phyloP scores from a whole-genome alignment of 495 filamentous ascomycete species.

The Aspergillus panamensis region DNA sequence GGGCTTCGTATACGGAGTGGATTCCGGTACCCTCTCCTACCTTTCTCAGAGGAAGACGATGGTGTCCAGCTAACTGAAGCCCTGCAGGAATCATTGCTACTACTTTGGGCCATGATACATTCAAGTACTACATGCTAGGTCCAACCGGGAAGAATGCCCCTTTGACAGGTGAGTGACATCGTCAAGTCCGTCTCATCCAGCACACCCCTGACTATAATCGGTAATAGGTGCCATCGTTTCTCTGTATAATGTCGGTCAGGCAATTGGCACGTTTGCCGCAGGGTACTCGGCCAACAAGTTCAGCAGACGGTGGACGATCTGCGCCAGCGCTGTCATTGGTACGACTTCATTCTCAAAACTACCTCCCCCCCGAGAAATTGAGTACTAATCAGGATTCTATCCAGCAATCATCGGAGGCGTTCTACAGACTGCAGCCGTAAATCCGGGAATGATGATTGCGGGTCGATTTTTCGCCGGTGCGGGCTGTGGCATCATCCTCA shows the following conservation, averaged over 20 bases:
- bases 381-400: neutral
- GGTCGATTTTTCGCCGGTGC: conserved; percentile 32
- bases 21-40: conserved; percentile 6
- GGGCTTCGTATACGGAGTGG: conserved; percentile 17
- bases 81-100: conserved; percentile 28
- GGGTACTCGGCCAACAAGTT: conserved; percentile 25
- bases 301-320: conserved; percentile 28
- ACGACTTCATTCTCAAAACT: conserved; percentile 20
- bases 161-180: conserved; percentile 16
- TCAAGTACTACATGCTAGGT: conserved; percentile 26
- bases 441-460: conserved; percentile 33
- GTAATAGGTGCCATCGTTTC: conserved; percentile 31
- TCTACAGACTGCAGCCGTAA: conserved; percentile 47
- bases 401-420: conserved; percentile 22
- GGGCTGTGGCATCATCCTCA: conserved; percentile 28
- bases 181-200: neutral
- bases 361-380: neutral
- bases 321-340: conserved; percentile 38
- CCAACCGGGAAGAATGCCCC: conserved; percentile 19
- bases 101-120: conserved; percentile 29
- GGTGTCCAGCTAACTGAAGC: neutral
- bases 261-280: conserved; percentile 24
- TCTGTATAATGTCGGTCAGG: conserved; percentile 28
- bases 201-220: neutral
- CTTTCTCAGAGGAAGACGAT: no score